Evolutionary conservation across 1,284 basidiomycete species (phyloP).

Genomic region (Microbotryum saponariae): DNA sequence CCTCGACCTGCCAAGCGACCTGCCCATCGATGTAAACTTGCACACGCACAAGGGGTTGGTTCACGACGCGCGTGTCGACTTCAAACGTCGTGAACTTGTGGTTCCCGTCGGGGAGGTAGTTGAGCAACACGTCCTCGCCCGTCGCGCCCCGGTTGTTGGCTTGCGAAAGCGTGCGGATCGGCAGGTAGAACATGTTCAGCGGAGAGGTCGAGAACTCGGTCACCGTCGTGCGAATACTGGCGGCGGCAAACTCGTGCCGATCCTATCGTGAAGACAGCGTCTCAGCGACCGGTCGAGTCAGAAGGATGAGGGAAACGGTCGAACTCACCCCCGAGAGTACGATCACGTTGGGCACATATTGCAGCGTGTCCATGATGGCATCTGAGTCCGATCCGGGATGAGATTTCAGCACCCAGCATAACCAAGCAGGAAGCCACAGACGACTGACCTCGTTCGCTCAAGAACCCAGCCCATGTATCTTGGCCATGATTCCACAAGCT

Average conservation of each 20-base stretch:
- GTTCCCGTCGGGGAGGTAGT: slow-evolving; percentile 45
- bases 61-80: slow-evolving; percentile 58
- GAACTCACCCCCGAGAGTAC: slow-evolving; percentile 32
- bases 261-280: slow-evolving; percentile 52
- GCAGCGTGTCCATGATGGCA: slow-evolving; percentile 52
- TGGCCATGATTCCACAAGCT: slow-evolving; percentile 53
- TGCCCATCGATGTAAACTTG: slow-evolving; percentile 58
- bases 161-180: slow-evolving; percentile 38
- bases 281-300: too few relatives aligned
- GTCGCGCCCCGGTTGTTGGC: slow-evolving; percentile 44
- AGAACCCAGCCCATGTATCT: slow-evolving; percentile 61
- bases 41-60: slow-evolving; percentile 52
- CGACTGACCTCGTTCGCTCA: slow-evolving; percentile 50
- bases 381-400: slow-evolving; percentile 27
- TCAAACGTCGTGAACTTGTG: slow-evolving; percentile 56
- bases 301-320: too few relatives aligned
- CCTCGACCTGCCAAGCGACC: slow-evolving; percentile 50
- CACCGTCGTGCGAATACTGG: slow-evolving; percentile 48
- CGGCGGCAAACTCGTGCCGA: slow-evolving; percentile 69
- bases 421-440: slow-evolving; percentile 18
- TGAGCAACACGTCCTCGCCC: slow-evolving; percentile 57
- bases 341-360: slow-evolving; percentile 58
- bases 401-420: neutral
- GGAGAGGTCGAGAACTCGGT: slow-evolving; percentile 58
- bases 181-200: slow-evolving; percentile 41